Evolutionary conservation across 306 rosid species (phyloP).

Genomic region (Castanea mollissima): DNA sequence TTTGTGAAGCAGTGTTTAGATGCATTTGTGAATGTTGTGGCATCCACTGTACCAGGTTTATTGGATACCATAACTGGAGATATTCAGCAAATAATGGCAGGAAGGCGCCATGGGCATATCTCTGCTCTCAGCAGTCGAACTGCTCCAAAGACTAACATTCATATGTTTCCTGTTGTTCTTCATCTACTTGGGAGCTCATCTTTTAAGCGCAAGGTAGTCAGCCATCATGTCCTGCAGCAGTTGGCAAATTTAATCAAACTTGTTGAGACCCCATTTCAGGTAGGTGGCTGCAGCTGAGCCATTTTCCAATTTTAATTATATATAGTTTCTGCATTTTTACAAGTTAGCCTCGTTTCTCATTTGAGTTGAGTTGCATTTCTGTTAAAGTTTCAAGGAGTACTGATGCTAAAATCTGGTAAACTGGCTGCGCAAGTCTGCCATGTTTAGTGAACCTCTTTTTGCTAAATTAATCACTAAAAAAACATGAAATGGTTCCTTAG

Average conservation of each 20-base stretch:
- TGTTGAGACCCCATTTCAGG: constrained; percentile 89
- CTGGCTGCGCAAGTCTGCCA: background rate
- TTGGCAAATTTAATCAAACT: constrained; percentile 74
- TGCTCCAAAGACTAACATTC: constrained; percentile 74
- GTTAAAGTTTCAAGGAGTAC: background rate
- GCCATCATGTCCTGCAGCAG: constrained; percentile 71
- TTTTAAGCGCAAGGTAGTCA: constrained; percentile 78
- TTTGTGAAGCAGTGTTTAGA: constrained; percentile 77
- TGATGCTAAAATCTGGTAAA: constrained; percentile 12
- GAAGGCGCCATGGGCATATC: constrained; percentile 83
- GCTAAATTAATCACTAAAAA: background rate
- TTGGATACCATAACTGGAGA: constrained; percentile 76
- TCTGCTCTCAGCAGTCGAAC: constrained; percentile 74
- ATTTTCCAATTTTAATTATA: constrained; percentile 3
- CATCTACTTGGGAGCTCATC: constrained; percentile 89
- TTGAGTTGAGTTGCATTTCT: background rate
- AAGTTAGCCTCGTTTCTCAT: background rate
- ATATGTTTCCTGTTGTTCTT: constrained; percentile 87
- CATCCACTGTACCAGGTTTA: constrained; percentile 73
- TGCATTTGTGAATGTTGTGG: constrained; percentile 70
- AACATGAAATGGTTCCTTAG: background rate
- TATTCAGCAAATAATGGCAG: constrained; percentile 88
- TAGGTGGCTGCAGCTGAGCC: constrained; percentile 33
- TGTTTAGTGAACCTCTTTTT: background rate
- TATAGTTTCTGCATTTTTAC: background rate